Base-by-base conservation (phyloP, 257 asterid genomes). In the Jaltomata sinuosa region DNA sequence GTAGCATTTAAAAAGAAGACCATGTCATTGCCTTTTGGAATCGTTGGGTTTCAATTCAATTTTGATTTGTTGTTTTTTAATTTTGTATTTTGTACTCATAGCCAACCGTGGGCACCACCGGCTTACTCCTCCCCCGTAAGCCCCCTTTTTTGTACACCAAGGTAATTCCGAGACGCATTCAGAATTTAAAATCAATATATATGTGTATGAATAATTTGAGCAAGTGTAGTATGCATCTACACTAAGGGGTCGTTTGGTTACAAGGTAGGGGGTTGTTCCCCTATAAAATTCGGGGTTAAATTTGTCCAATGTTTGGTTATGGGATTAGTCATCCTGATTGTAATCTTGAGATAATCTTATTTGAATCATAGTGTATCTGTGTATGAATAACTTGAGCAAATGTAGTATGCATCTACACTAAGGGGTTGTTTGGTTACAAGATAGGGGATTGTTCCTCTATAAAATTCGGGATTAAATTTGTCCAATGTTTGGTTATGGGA, bases 71-170 rank as follows among this genome's bases (percentile, higher is more conserved):
- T 34, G 3, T 11, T 25, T 4, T n/a, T 40, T 14, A n/a, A 0
- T 4, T 19, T 72, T n/a, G 36, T 7, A 45, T 22, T n/a, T 72
- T 40, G 54, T 9, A 74, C 57, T 74, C 81, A 25, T 6, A 74
- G 25, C 81, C 81, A 74, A 74, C 81, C 14, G 59, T 74, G 81
- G 81, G 59, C 59, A 74, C 81, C 81, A 74, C n/a, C n/a, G 25
- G 7, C 38, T 74, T 45, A 45, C 6, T 42, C 81, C 59, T 45
- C 80, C 12, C 9, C 40, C 25, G 3, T 14, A 14, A 74, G 59
- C 25, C 19, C 5, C 1, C 6, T 21, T 4, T 3, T 32, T 15
- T 65, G 2, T 14, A 18, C 5, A 5, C 42, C 8, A 31, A 31
- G 25, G 47, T 65, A 32, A 16, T 0, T 34, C 19, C 6, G 14